A percentile compares a stretch with the other conserved stretches of the same genome.
These are phyloP conservation scores for Ammopiptanthus mongolicus DNA, from an alignment of 306 rosid species.

Conservation along the genomic window DNA sequence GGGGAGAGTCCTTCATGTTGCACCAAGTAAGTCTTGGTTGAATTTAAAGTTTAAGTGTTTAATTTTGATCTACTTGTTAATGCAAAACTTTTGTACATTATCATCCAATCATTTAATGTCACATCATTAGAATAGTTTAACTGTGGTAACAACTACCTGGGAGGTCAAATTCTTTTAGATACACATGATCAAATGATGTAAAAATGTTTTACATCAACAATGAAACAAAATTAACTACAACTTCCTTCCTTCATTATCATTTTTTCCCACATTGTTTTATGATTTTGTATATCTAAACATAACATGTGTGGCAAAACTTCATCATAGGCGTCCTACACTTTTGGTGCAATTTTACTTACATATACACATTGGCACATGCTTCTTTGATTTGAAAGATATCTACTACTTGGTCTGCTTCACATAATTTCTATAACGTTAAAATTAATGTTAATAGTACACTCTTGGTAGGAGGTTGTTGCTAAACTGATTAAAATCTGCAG, in stretches of 20 bases:
- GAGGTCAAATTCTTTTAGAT: neutral
- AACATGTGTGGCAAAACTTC: neutral
- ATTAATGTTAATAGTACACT: neutral
- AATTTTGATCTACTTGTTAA: neutral
- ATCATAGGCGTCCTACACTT: neutral
- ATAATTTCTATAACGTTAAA: neutral
- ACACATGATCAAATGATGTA: neutral
- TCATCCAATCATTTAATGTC: neutral
- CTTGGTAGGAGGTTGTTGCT: neutral
- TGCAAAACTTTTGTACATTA: neutral
- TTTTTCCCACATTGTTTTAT: neutral
- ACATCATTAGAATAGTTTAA: neutral
- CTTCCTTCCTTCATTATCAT: neutral
- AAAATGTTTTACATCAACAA: neutral
- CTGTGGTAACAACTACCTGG: neutral
- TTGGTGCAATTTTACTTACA: neutral
- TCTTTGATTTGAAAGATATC: neutral
- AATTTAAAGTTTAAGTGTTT: neutral
- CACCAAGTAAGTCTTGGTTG: constrained; percentile 68
- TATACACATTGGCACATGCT: neutral
- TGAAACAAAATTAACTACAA: neutral
- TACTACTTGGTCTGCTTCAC: neutral
- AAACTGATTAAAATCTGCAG: neutral
- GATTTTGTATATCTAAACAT: neutral
- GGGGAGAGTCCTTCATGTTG: constrained; percentile 96